These are phyloP conservation scores for Pythium scleroteichum DNA, from an alignment of 352 stramenopile genomes.

Conservation along the genomic window DNA sequence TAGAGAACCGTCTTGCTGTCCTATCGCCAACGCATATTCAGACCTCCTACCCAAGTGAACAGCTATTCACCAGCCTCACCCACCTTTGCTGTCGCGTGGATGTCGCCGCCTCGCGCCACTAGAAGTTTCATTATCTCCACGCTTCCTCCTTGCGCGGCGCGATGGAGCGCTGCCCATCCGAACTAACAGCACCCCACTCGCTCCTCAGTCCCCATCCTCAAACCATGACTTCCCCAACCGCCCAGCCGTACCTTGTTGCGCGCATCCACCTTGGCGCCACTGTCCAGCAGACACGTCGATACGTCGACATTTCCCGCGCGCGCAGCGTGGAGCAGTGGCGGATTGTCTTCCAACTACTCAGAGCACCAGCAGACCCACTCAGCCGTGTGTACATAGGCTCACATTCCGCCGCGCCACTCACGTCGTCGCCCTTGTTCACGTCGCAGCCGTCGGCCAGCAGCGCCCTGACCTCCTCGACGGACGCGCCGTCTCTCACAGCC, in stretches of 20 bases:
- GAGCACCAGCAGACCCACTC: neutral
- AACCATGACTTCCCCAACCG: neutral
- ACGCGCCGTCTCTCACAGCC: neutral
- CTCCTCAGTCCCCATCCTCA: neutral
- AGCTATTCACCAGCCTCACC: neutral
- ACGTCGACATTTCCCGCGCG: neutral
- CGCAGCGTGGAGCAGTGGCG: too few relatives aligned
- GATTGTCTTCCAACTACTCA: too few relatives aligned
- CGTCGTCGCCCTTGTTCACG: neutral
- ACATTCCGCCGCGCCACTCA: neutral
- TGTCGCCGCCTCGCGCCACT: neutral
- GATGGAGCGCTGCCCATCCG: neutral
- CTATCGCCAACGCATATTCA: too few relatives aligned
- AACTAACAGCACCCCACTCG: neutral
- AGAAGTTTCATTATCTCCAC: slow-evolving; percentile 3
- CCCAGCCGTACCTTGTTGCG: neutral
- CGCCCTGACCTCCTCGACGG: neutral
- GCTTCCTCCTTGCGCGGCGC: neutral
- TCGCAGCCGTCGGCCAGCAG: too few relatives aligned
- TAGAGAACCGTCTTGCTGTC: slow-evolving; percentile 5
- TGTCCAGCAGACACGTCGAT: neutral
- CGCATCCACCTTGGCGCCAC: neutral
- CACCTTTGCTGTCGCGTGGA: slow-evolving; percentile 1
- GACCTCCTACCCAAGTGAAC: too few relatives aligned
- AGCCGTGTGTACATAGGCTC: neutral